Conservation (phyloP, 345 rosid genomes). For the Salix dunnii region DNA sequence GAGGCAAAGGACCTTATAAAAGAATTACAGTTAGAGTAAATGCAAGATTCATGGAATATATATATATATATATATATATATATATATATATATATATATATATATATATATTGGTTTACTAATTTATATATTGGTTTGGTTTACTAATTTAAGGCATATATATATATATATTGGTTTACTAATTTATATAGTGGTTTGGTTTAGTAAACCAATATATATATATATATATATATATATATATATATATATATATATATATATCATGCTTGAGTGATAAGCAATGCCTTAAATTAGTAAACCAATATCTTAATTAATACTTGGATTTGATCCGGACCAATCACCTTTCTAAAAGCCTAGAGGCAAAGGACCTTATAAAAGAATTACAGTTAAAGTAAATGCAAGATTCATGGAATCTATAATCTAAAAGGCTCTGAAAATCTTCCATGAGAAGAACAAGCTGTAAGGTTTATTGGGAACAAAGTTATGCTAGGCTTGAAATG, state of each 20-base stretch:
- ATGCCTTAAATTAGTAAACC: constrained; percentile 22
- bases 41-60: constrained; percentile 28
- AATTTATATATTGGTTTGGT: no score
- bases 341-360: constrained; percentile 12
- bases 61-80: no score
- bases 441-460: constrained; percentile 31
- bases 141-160: no score
- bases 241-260: neutral
- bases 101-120: no score
- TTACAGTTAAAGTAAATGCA: constrained; percentile 3
- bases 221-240: neutral
- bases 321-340: constrained; percentile 42
- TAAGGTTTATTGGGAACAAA: constrained; percentile 37
- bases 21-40: neutral
- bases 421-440: constrained; percentile 12
- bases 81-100: no score
- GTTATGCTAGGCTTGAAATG: constrained; percentile 7
- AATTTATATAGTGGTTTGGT: no score
- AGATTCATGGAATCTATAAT: constrained; percentile 27
- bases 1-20: constrained; percentile 11
- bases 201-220: no score
- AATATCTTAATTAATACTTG: constrained; percentile 26
- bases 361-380: constrained; percentile 7
- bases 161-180: no score
- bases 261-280: constrained; percentile 37